phyloP scores from a whole-genome alignment of 768 basidiomycete species.

The Auricularia auricula-judae region DNA sequence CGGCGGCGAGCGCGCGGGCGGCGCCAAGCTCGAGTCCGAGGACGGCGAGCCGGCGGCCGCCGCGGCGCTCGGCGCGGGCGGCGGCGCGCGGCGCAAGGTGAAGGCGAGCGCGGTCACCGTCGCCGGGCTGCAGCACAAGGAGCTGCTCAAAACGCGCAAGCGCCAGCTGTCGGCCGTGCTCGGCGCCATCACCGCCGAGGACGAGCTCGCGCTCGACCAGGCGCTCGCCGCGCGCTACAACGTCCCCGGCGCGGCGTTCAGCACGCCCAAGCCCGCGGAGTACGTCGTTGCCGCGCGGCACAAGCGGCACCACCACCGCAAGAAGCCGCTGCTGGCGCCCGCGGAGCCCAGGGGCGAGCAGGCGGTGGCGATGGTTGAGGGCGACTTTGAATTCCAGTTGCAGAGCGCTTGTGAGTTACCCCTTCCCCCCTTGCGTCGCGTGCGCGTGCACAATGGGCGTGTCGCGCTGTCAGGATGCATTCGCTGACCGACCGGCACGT shows the following conservation, averaged over 20 bases:
- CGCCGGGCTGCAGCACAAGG: constrained; percentile 67
- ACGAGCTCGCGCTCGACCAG: constrained; percentile 67
- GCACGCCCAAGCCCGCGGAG: neutral
- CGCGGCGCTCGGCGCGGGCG: constrained; percentile 14
- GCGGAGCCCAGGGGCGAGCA: neutral
- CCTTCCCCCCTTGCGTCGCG: neutral
- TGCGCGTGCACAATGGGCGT: neutral
- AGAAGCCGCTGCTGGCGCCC: neutral
- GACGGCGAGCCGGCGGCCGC: constrained; percentile 30
- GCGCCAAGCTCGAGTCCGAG: constrained; percentile 5
- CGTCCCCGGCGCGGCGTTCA: neutral
- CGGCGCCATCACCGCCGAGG: constrained; percentile 52
- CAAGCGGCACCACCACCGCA: neutral
- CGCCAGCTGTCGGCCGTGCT: constrained; percentile 62
- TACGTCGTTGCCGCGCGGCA: neutral
- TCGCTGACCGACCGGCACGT: neutral
- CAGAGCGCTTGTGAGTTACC: constrained; percentile 59
- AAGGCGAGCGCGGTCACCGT: constrained; percentile 19
- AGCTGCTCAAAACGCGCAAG: constrained; percentile 55
- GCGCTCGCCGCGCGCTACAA: constrained; percentile 44
- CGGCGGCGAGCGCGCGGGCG: constrained; percentile 23
- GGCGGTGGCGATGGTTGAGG: constrained; percentile 4
- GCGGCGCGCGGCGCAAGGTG: constrained; percentile 13
- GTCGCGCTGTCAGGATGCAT: neutral
- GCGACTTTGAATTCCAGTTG: constrained; percentile 51